Base-by-base conservation (phyloP, 2,329 filamentous ascomycete genomes). In the Epichloe sylvatica region DNA sequence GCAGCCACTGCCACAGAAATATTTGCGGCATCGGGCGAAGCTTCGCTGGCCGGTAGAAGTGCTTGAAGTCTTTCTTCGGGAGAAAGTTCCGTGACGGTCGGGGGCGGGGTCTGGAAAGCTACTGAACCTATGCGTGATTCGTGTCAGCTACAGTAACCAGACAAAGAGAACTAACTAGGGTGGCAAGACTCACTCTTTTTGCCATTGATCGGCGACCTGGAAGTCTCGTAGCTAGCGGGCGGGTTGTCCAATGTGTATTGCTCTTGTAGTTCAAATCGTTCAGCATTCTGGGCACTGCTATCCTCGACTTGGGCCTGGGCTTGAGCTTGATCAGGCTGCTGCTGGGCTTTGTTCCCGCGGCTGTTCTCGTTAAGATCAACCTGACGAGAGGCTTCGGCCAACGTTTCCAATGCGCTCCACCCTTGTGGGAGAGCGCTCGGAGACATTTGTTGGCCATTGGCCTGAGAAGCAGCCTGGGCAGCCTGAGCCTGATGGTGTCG, bases 331-430 rank as follows among this genome's bases (percentile, higher is more conserved):
- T 59, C 61, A 54, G 44, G 70, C 55, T 43, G 46, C 55, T 43
- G 46, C 46, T 59, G 57, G 33, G 53, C 56, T 25, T 59, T 71
- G 52, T 75, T 67, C 50, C 71, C 71, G 56, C 77, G 76, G 47
- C 73, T 76, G 60, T 80, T 80, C 58, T 81, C 76, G 52, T 72
- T 77, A 15, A 80, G 71, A 57, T 85, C 84, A 51, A 92, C 78
- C 63, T 86, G 86, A 46, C 87, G 78, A 46, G 89, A 94, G 0
- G 90, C 89, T 66, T 95, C 89, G 34, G 89, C 89, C 21, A 95
- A 73, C 5, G 89, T 89, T 62, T 94, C 86, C 37, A 95, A 72
- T 2, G 86, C 86, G 53, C 86, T 88, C 74, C 88, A 87, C 55
- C 80, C 79, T 56, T 79, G 76, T 1, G 74, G 71, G 7, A 72